phyloP scores from a whole-genome alignment of 75 land plant genomes.

The Isoetes taiwanensis region DNA sequence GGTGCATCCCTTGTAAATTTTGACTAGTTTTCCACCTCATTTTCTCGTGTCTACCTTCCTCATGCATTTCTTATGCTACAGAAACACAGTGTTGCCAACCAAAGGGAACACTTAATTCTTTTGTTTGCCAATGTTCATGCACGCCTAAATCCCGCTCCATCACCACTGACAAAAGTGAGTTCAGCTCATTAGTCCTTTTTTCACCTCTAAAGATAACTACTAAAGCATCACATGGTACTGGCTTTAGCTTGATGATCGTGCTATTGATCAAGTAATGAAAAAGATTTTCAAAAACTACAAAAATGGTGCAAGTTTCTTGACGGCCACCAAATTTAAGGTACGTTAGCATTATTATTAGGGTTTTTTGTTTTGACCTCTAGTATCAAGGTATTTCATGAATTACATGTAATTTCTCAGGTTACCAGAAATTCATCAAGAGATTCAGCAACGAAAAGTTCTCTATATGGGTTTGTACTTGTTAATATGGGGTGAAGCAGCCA shows the following conservation, averaged over 20 bases:
- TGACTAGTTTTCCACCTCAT: not conserved
- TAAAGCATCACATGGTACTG: not conserved
- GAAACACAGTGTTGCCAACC: slow-evolving; percentile 34
- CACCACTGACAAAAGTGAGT: slow-evolving; percentile 11
- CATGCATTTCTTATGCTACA: not conserved
- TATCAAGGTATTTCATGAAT: slow-evolving; percentile 1
- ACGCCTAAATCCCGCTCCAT: slow-evolving; percentile 15
- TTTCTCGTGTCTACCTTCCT: not conserved
- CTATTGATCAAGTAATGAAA: not conserved
- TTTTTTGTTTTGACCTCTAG: not conserved
- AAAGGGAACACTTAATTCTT: slow-evolving; percentile 33
- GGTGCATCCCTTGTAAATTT: no score
- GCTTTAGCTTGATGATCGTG: not conserved
- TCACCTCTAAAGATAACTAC: not conserved
- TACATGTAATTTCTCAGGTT: slow-evolving; percentile 7
- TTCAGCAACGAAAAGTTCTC: slow-evolving; percentile 16
- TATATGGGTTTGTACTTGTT: slow-evolving; percentile 55
- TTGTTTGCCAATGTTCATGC: slow-evolving; percentile 31
- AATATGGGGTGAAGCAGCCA: slow-evolving; percentile 98
- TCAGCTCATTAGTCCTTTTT: not conserved
- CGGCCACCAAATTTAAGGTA: no score
- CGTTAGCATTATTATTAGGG: not conserved
- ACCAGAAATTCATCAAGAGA: not conserved
- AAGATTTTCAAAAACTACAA: not conserved
- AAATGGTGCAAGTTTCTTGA: not conserved